Conservation (phyloP, 1,284 basidiomycete species). For the Heterobasidion occidentale region DNA sequence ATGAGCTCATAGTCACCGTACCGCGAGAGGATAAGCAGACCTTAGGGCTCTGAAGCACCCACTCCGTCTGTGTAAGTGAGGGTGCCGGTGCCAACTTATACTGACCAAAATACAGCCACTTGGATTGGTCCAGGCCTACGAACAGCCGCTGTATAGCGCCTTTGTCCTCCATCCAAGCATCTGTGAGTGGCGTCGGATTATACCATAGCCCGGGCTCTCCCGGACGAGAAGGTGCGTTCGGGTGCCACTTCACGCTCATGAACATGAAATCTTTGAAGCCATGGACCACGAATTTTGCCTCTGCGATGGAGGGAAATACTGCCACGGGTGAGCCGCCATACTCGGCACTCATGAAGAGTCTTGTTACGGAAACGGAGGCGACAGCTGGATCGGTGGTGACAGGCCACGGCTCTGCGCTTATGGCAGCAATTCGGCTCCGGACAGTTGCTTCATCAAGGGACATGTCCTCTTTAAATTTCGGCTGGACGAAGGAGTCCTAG, state of each 20-base stretch:
- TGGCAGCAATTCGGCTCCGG: slow-evolving; percentile 1
- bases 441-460: not conserved
- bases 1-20: not conserved
- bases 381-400: slow-evolving; percentile 7
- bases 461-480: not conserved
- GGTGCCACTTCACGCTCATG: slow-evolving; percentile 9
- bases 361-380: slow-evolving; percentile 5
- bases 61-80: slow-evolving; percentile 13
- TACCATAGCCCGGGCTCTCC: slow-evolving; percentile 13
- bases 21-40: slow-evolving; percentile 4
- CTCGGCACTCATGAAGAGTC: slow-evolving; percentile 9
- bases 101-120: slow-evolving; percentile 16
- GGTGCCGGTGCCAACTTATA: slow-evolving; percentile 8
- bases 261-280: slow-evolving; percentile 10
- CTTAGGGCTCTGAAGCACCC: slow-evolving; percentile 5
- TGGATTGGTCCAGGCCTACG: slow-evolving; percentile 2
- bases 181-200: not conserved
- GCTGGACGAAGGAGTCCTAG: not conserved
- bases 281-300: slow-evolving; percentile 2
- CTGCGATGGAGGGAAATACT: slow-evolving; percentile 7
- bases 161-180: not conserved
- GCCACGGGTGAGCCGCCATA: slow-evolving; percentile 11
- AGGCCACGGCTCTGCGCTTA: slow-evolving; percentile 4
- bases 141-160: slow-evolving; percentile 8
- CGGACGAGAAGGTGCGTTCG: slow-evolving; percentile 12